Percentiles rank a stretch among this genome's conserved stretches.
These are phyloP conservation scores for Gracilaria gracilis DNA, from an alignment of 23 red algal genomes.

Conservation along the genomic window DNA sequence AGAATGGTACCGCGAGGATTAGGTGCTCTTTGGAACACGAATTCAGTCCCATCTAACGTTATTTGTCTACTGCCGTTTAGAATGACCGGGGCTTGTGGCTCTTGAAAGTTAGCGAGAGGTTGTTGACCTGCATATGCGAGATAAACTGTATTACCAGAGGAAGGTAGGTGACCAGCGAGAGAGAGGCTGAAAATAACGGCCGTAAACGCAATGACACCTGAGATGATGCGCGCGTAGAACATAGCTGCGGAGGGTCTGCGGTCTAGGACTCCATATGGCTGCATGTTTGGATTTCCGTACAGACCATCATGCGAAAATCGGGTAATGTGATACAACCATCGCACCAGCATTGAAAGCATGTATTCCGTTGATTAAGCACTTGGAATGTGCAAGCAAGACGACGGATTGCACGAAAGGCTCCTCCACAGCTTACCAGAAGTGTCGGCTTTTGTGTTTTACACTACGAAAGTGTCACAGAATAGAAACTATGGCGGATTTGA, in stretches of 20 bases:
- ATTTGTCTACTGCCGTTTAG: conserved; percentile 20
- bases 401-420: background rate
- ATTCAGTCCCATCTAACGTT: conserved; percentile 48
- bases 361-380: background rate
- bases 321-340: conserved; percentile 4
- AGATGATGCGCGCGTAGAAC: conserved; percentile 54
- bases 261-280: conserved; percentile 42
- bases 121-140: background rate
- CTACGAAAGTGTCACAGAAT: background rate
- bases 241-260: conserved; percentile 42
- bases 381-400: background rate
- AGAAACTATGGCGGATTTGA: background rate
- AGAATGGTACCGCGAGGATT: conserved; percentile 34
- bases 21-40: conserved; percentile 21
- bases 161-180: conserved; percentile 11
- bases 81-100: background rate
- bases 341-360: background rate
- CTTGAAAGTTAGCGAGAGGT: background rate
- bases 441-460: background rate
- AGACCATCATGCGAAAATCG: background rate
- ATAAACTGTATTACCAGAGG: background rate
- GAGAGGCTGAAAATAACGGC: conserved; percentile 38
- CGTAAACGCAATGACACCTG: conserved; percentile 40
- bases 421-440: background rate
- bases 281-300: background rate